These are phyloP conservation scores for Ophiosphaerella korrae DNA, from an alignment of 2,329 filamentous ascomycete species.

Conservation along the genomic window DNA sequence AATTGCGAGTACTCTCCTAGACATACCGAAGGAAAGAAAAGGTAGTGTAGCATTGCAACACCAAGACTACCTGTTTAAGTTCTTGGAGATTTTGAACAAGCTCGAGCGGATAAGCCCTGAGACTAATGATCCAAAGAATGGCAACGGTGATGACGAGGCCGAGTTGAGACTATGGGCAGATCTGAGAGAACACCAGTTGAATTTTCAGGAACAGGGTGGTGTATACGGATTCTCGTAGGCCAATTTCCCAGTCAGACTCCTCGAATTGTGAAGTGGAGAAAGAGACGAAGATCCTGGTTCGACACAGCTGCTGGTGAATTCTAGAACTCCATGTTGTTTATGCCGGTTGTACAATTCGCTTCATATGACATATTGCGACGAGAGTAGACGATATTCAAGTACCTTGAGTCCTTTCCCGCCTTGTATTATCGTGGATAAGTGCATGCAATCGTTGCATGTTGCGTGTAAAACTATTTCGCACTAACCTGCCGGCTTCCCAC, in stretches of 20 bases:
- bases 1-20: constrained; percentile 79
- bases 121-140: constrained; percentile 35
- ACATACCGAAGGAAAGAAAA: constrained; percentile 61
- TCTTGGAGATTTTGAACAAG: constrained; percentile 75
- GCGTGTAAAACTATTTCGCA: no score
- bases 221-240: constrained; percentile 49
- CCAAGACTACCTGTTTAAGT: constrained; percentile 72
- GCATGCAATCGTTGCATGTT: neutral
- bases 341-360: neutral
- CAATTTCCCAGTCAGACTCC: neutral
- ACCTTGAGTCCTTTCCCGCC: no score
- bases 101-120: constrained; percentile 68
- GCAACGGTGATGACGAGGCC: constrained; percentile 68
- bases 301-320: neutral
- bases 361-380: neutral
- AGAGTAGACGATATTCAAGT: no score
- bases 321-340: no score
- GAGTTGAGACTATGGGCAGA: constrained; percentile 80
- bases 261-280: neutral
- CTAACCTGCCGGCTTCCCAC: no score
- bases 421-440: no score
- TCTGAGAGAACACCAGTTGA: constrained; percentile 76
- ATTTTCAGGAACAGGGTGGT: constrained; percentile 70
- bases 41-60: constrained; percentile 61
- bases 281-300: neutral